phyloP scores from a whole-genome alignment of 805 yeast genomes.

The Nakazawaea sp. region DNA sequence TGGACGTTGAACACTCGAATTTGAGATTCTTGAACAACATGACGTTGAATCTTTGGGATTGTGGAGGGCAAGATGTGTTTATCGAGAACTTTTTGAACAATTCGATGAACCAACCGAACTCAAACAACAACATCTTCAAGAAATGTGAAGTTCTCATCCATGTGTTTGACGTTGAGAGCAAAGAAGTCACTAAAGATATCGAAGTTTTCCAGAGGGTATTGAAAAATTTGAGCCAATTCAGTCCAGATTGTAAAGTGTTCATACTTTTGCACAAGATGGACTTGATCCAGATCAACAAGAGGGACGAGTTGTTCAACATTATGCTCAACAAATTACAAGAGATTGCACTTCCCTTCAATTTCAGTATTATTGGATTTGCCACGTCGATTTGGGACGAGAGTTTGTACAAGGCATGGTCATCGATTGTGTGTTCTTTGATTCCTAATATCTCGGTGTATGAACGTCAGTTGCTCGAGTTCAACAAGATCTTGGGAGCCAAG shows the following conservation, averaged over 20 bases:
- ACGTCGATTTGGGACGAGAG: constrained; percentile 98
- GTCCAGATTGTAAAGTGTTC: constrained; percentile 89
- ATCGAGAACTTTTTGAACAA: constrained; percentile 74
- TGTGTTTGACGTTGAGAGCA: constrained; percentile 93
- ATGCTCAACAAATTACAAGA: constrained; percentile 79
- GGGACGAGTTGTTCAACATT: constrained; percentile 75
- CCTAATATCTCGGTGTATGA: constrained; percentile 86
- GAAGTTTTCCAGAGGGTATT: constrained; percentile 84
- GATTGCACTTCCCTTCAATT: constrained; percentile 59
- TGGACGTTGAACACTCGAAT: constrained; percentile 97
- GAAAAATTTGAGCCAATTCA: constrained; percentile 71
- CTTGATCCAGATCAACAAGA: constrained; percentile 76
- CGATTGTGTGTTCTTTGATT: constrained; percentile 87
- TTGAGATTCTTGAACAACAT: constrained; percentile 87
- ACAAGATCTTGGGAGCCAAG: constrained; percentile 70
- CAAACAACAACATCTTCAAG: constrained; percentile 86
- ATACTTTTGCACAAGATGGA: constrained; percentile 95
- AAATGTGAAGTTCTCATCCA: constrained; percentile 94
- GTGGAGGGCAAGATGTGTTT: constrained; percentile 96
- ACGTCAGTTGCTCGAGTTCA: constrained; percentile 64
- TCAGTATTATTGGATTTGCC: constrained; percentile 77
- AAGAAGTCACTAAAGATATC: constrained; percentile 86
- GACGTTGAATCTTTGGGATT: constrained; percentile 95
- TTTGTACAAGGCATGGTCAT: constrained; percentile 94
- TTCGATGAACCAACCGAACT: constrained; percentile 41